phyloP scores from a whole-genome alignment of 2,329 filamentous ascomycete genomes.

The Talaromyces sp. region DNA sequence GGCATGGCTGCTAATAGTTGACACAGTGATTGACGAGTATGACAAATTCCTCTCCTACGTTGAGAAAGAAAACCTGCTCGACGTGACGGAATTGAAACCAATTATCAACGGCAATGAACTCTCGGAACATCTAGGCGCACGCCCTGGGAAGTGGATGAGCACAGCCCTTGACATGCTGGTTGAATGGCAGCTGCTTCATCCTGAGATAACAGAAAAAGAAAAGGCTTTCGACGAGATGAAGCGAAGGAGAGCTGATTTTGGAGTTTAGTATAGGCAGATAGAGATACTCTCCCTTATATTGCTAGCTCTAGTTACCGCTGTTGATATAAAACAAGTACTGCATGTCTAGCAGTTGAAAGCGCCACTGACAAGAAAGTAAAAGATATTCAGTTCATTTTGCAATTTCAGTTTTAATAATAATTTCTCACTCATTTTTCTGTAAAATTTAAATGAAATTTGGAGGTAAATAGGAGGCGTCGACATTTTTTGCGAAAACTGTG shows the following conservation, averaged over 20 bases:
- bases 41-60: constrained; percentile 50
- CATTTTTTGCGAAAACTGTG: no score
- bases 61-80: constrained; percentile 42
- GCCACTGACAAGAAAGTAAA: no score
- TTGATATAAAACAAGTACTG: no score
- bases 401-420: no score
- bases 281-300: neutral
- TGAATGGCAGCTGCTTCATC: constrained; percentile 84
- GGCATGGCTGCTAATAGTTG: constrained; percentile 13
- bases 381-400: neutral
- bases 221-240: constrained; percentile 58
- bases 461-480: no score
- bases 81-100: constrained; percentile 53
- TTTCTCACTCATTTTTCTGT: no score
- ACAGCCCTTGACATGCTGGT: constrained; percentile 72
- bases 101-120: constrained; percentile 73
- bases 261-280: constrained; percentile 2
- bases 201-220: constrained; percentile 54
- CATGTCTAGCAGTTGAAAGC: no score
- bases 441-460: no score
- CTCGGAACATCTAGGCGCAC: constrained; percentile 57
- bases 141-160: constrained; percentile 78
- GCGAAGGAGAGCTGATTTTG: constrained; percentile 48
- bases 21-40: constrained; percentile 46
- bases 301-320: no score